Evolutionary conservation across 1,139 yeast species (phyloP).

Genomic region (Komagataea norvegica): DNA sequence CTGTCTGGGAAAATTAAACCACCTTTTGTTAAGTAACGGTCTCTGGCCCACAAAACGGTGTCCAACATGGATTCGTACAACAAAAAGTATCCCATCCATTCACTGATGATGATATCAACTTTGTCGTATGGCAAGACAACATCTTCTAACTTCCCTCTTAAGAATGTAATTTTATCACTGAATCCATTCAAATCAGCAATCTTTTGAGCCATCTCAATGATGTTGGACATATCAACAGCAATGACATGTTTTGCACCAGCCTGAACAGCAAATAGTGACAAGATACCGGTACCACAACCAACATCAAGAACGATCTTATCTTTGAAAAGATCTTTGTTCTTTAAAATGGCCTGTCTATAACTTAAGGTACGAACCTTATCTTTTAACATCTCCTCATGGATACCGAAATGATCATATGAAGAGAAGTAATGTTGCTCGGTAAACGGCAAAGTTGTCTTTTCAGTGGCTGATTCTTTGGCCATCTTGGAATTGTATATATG

Average conservation of each 20-base stretch:
- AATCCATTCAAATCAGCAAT: constrained; percentile 83
- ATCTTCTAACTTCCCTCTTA: constrained; percentile 95
- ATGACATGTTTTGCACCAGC: constrained; percentile 97
- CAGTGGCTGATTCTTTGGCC: constrained; percentile 32
- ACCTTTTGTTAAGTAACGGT: constrained; percentile 76
- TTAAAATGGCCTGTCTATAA: constrained; percentile 88
- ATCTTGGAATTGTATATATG: neutral
- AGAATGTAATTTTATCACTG: constrained; percentile 77
- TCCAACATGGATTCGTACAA: constrained; percentile 97
- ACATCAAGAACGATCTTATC: constrained; percentile 96
- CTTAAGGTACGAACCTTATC: constrained; percentile 90
- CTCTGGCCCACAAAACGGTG: constrained; percentile 92
- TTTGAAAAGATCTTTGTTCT: constrained; percentile 84
- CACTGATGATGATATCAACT: constrained; percentile 94
- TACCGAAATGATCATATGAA: constrained; percentile 95
- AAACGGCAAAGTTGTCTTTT: constrained; percentile 45
- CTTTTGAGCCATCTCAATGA: constrained; percentile 89
- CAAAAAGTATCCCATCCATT: constrained; percentile 99
- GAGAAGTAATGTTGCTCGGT: constrained; percentile 67
- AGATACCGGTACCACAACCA: constrained; percentile 97
- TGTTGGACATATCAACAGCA: constrained; percentile 96
- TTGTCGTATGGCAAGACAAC: constrained; percentile 70
- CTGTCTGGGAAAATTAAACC: constrained; percentile 96
- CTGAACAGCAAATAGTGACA: constrained; percentile 97
- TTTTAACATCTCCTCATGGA: constrained; percentile 98